Conservation (phyloP, 2,329 filamentous ascomycete genomes). For the Aspergillus udagawae region DNA sequence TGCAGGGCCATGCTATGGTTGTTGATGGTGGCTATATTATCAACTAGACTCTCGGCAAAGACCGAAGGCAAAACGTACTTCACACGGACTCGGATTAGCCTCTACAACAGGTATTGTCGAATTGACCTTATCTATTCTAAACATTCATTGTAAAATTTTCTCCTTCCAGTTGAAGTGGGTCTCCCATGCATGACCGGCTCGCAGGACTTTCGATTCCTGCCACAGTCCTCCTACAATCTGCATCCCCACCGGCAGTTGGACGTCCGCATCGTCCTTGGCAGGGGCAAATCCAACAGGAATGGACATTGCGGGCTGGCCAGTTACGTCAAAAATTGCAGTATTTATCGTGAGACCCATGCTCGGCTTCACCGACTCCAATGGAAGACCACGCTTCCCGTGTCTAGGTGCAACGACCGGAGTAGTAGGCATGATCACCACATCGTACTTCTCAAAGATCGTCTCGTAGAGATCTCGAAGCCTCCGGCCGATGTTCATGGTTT, state of each 20-base stretch:
- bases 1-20: conserved; percentile 51
- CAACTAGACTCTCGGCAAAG: conserved; percentile 10
- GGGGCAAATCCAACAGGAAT: conserved; percentile 48
- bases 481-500: conserved; percentile 39
- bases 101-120: neutral
- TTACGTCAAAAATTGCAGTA: conserved; percentile 55
- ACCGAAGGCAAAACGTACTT: neutral
- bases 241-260: conserved; percentile 50
- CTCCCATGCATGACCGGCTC: conserved; percentile 23
- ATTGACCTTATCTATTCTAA: neutral
- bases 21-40: conserved; percentile 54
- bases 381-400: conserved; percentile 20
- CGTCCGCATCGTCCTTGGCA: conserved; percentile 17
- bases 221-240: conserved; percentile 49
- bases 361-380: conserved; percentile 26
- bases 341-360: conserved; percentile 53
- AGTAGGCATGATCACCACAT: conserved; percentile 41
- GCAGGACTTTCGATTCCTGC: conserved; percentile 24
- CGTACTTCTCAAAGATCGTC: conserved; percentile 36
- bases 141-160: neutral
- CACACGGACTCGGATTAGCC: neutral
- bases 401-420: conserved; percentile 25
- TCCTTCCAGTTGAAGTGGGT: conserved; percentile 21
- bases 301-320: conserved; percentile 54
- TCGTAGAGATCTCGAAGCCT: conserved; percentile 38